Percentiles rank a stretch among this genome's conserved stretches.
These are phyloP conservation scores for Aspergillus ustus DNA, from an alignment of 2,329 filamentous ascomycete species.

Conservation along the genomic window DNA sequence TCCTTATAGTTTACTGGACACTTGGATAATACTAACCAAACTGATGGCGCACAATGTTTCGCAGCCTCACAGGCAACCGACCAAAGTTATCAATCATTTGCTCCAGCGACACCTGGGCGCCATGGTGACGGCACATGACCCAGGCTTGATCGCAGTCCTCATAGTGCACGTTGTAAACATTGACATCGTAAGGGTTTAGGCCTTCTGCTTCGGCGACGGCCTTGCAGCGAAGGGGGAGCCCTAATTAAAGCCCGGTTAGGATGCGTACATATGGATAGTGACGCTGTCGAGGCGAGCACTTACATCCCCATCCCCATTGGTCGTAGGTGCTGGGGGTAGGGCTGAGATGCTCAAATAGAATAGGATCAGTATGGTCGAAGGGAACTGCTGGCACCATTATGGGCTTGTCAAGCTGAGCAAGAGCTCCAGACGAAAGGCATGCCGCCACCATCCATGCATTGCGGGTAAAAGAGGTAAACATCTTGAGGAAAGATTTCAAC, in stretches of 20 bases:
- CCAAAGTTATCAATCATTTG: slow-evolving; percentile 8
- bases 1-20: background rate
- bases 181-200: background rate
- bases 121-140: slow-evolving; percentile 1
- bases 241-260: background rate
- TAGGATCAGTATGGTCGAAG: slow-evolving; percentile 2
- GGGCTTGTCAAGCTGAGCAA: background rate
- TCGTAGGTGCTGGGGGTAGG: background rate
- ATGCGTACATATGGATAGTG: background rate
- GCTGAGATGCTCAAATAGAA: background rate
- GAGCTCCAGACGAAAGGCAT: background rate
- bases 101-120: background rate
- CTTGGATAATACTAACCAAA: background rate
- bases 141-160: slow-evolving; percentile 4
- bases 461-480: background rate
- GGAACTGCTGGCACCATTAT: slow-evolving; percentile 3
- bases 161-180: background rate
- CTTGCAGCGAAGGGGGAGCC: background rate
- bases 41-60: background rate
- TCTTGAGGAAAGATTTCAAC: background rate
- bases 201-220: background rate
- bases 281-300: background rate
- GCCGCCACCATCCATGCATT: background rate
- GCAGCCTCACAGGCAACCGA: background rate
- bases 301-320: background rate